Evolutionary conservation across 2,329 filamentous ascomycete genomes (phyloP), one percentile per base, ranked within the genome.

Genomic region (Aureobasidium melanogenum): DNA sequence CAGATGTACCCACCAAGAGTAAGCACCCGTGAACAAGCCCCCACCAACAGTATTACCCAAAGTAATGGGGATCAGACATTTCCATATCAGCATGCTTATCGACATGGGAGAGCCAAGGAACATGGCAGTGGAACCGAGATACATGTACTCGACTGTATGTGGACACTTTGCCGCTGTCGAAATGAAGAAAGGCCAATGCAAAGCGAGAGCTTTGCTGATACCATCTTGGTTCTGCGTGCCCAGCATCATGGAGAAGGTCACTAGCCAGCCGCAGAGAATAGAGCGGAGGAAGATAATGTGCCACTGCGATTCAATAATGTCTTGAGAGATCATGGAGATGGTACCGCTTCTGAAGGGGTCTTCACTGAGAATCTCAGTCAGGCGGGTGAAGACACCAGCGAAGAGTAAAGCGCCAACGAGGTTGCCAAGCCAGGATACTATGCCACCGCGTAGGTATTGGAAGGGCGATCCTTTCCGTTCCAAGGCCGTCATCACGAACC

Each of bases 81-180:
- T 70, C 67, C 68, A 68, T 6, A 70, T 50, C 43, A 66, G 69
- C 28, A 63, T 62, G 10, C 60, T 59, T 15, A 67, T 57, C 24
- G 63, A 66, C 41, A 71, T 61, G 22, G 62, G 59, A 9, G 65
- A 63, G 5, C 68, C 68, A 7, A 68, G 44, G 39, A 70, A 63
- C 65, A 70, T 69, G 1, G 61, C 67, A 2, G 63, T 65, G 9
- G 58, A 60, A 5, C 63, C 58, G 19, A 69, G 47, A 52, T 69
- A 70, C 69, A 70, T 70, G 46, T 70, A 70, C 54, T 71, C 66
- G 3, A 71, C 69, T 1, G 67, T 69, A 41, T 71, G 69, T 22
- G 69, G 69, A 46, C 65, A 70, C 44, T 65, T 62, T n/a, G 66
- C 63, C 17, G 64, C 64, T 6, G 66, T 66, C 8, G 63, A 64